Evolutionary conservation across 768 basidiomycete species (phyloP).

Genomic region (Suillus lakei): DNA sequence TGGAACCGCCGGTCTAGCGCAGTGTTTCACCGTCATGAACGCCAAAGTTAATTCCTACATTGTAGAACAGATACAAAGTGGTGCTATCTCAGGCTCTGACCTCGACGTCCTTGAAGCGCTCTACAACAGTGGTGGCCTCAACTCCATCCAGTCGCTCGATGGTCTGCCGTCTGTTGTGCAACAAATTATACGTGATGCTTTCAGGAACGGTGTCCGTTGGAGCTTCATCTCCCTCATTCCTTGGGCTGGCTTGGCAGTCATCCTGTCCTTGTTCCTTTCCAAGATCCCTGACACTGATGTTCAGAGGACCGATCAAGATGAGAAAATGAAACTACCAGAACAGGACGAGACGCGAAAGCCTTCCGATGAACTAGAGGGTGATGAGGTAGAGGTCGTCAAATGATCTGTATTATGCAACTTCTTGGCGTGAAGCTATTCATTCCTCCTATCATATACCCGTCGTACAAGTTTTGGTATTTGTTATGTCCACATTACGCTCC

Average conservation of each 20-base stretch:
- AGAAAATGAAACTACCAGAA: background rate
- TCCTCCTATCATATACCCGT: background rate
- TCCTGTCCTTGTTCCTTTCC: constrained; percentile 44
- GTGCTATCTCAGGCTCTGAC: constrained; percentile 35
- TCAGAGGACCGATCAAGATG: background rate
- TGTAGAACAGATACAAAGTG: constrained; percentile 26
- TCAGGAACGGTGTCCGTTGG: constrained; percentile 46
- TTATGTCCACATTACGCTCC: background rate
- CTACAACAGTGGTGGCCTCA: constrained; percentile 30
- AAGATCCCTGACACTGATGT: constrained; percentile 39
- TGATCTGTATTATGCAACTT: background rate
- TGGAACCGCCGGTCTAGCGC: constrained; percentile 58
- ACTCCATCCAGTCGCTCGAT: constrained; percentile 41
- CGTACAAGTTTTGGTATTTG: background rate
- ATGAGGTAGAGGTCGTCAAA: background rate
- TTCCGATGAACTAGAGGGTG: background rate
- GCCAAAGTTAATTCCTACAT: constrained; percentile 45
- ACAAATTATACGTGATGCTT: constrained; percentile 43
- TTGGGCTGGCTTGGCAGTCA: constrained; percentile 43
- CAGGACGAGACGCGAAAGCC: background rate
- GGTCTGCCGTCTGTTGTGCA: constrained; percentile 42
- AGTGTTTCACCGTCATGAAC: constrained; percentile 53
- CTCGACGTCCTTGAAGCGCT: constrained; percentile 28
- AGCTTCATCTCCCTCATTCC: constrained; percentile 53
- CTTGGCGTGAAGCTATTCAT: background rate